phyloP scores from a whole-genome alignment of 2,329 filamentous ascomycete species.

The Fusarium globosum region DNA sequence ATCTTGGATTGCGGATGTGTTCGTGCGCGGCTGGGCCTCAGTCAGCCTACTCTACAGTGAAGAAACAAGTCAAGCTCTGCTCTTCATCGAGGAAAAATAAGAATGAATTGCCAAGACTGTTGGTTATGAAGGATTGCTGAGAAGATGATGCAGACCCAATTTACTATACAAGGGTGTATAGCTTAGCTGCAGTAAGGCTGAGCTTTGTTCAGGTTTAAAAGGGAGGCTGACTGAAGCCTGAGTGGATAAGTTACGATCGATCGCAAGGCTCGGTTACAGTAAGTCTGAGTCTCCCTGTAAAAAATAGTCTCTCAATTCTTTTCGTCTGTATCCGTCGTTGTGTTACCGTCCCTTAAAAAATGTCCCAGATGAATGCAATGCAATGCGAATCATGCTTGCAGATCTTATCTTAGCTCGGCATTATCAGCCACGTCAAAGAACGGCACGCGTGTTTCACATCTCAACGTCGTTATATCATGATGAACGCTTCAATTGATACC shows the following conservation, averaged over 20 bases:
- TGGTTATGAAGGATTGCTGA: conserved; percentile 20
- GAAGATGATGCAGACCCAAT: conserved; percentile 7
- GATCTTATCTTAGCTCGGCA: background rate
- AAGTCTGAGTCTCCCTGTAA: background rate
- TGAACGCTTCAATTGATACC: background rate
- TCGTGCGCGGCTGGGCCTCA: background rate
- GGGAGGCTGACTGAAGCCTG: conserved; percentile 16
- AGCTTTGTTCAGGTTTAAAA: conserved; percentile 6
- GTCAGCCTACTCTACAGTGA: background rate
- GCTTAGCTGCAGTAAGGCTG: conserved; percentile 31
- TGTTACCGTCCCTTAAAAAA: background rate
- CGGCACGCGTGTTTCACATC: conserved; percentile 9
- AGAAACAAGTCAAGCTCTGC: background rate
- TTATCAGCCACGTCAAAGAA: conserved; percentile 6
- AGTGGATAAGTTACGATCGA: conserved; percentile 14
- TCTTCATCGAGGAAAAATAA: background rate
- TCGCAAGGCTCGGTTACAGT: background rate
- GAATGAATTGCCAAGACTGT: background rate
- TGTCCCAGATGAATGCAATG: background rate
- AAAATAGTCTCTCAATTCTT: background rate
- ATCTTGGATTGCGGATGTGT: background rate
- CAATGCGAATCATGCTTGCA: conserved; percentile 3
- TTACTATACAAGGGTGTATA: conserved; percentile 6
- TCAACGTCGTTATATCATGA: background rate
- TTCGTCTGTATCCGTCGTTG: background rate